Conservation (phyloP, 164 flowering plant genomes). For the Pachysandra terminalis region DNA sequence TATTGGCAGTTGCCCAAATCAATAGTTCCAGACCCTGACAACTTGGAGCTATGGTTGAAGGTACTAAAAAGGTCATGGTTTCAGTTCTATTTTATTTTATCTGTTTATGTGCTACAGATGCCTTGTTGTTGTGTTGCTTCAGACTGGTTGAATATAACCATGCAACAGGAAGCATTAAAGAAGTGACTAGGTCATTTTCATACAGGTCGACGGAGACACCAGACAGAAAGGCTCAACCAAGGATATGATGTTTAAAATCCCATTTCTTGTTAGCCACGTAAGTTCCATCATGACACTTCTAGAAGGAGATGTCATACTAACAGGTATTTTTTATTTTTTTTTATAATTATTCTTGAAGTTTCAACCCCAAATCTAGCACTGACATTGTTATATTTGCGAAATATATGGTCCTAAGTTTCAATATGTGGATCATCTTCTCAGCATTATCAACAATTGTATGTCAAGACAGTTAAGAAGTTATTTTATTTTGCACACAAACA, state of each 20-base stretch:
- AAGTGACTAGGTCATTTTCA: not conserved
- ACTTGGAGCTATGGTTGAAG: constrained; percentile 91
- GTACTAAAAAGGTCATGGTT: constrained; percentile 26
- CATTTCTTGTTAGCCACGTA: constrained; percentile 89
- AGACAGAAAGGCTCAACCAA: constrained; percentile 86
- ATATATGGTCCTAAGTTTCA: too few species aligned
- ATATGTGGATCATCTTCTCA: too few species aligned
- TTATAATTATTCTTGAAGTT: not conserved
- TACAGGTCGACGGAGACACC: constrained; percentile 83
- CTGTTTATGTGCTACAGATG: not conserved
- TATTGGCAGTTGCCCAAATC: constrained; percentile 63
- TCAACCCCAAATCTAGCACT: not conserved
- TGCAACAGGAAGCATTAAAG: not conserved
- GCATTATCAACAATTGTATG: too few species aligned
- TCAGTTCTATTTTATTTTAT: not conserved
- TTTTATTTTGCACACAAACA: too few species aligned
- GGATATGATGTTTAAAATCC: constrained; percentile 95
- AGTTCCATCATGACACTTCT: constrained; percentile 92
- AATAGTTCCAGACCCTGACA: constrained; percentile 71
- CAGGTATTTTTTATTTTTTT: constrained; percentile 49
- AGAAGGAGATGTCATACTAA: constrained; percentile 96
- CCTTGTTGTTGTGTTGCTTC: not conserved
- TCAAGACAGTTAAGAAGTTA: too few species aligned
- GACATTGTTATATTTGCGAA: not conserved
- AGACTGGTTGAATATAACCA: not conserved